A percentile compares a stretch with the other conserved stretches of the same genome.
phyloP scores from a whole-genome alignment of 2,329 filamentous ascomycete genomes.

The Apiospora sp. region DNA sequence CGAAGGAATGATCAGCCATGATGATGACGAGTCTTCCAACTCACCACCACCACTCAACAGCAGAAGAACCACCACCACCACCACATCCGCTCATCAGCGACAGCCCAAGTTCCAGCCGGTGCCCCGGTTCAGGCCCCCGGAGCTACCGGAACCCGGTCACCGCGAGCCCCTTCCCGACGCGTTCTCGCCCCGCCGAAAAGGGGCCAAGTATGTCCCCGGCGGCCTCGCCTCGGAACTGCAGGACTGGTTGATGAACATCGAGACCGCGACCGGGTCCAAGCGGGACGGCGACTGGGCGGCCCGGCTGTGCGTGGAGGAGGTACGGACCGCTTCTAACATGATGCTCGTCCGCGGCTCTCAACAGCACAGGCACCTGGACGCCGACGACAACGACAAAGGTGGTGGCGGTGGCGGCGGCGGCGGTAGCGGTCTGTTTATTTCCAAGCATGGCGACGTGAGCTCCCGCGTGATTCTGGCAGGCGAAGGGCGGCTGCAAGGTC shows the following conservation, averaged over 20 bases:
- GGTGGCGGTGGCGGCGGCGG: background rate
- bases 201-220: constrained; percentile 46
- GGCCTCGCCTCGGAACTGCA: constrained; percentile 52
- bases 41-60: background rate
- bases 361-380: constrained; percentile 18
- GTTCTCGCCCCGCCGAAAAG: constrained; percentile 49
- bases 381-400: constrained; percentile 7
- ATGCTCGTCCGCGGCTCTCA: constrained; percentile 37
- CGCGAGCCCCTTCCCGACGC: constrained; percentile 45
- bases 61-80: background rate
- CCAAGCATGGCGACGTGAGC: constrained; percentile 11
- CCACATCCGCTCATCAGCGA: constrained; percentile 5
- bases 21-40: background rate
- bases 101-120: constrained; percentile 46
- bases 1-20: constrained; percentile 12
- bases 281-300: constrained; percentile 34
- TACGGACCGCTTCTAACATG: constrained; percentile 38
- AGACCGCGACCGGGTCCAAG: constrained; percentile 39
- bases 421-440: background rate
- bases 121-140: constrained; percentile 48
- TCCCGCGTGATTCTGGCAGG: constrained; percentile 39
- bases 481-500: constrained; percentile 38
- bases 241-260: constrained; percentile 54
- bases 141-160: constrained; percentile 31
- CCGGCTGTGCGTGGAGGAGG: constrained; percentile 37